Evolutionary conservation across 805 yeast species (phyloP).

Genomic region (Lipomyces kockii): DNA sequence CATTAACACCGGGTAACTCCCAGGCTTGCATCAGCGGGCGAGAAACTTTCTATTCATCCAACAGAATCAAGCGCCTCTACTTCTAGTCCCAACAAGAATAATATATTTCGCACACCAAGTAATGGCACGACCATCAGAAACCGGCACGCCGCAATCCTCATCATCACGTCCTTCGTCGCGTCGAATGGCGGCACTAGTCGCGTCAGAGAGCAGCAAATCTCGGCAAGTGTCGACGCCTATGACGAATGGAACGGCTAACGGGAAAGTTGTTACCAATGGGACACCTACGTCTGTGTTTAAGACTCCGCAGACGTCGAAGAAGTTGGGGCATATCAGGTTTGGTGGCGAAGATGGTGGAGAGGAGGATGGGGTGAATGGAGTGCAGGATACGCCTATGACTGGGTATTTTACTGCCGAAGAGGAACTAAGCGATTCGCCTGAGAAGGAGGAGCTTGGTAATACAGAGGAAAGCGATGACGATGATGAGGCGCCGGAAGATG

Average conservation of each 20-base stretch:
- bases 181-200: background rate
- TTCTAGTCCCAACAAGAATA: no score
- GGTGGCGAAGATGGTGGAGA: conserved; percentile 14
- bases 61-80: background rate
- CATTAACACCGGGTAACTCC: no score
- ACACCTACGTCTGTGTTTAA: conserved; percentile 10
- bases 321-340: conserved; percentile 22
- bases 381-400: conserved; percentile 22
- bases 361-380: background rate
- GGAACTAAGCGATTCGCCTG: conserved; percentile 4
- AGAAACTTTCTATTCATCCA: background rate
- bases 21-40: no score
- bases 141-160: background rate
- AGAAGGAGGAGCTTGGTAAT: background rate
- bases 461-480: conserved; percentile 17
- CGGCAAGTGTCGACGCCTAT: background rate
- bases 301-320: conserved; percentile 10
- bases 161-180: background rate
- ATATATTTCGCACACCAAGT: background rate
- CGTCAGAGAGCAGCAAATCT: background rate
- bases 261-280: background rate
- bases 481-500: conserved; percentile 35
- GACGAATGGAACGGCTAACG: background rate
- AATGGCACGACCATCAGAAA: background rate
- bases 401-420: conserved; percentile 32